Evolutionary conservation across 306 rosid genomes (phyloP).

Genomic region (Heteromeles arbutifolia): DNA sequence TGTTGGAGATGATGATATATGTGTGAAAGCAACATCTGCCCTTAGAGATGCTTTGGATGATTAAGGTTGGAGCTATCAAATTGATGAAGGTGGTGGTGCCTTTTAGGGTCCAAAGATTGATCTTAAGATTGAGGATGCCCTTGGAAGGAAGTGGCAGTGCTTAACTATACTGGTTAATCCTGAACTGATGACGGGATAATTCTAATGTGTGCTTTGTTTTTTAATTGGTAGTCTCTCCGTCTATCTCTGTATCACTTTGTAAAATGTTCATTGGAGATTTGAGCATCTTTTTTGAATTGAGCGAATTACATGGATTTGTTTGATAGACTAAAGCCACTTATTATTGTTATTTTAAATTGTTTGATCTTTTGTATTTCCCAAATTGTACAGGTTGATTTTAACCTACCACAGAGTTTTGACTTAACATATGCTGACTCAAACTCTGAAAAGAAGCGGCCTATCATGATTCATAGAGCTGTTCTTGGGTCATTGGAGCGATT

Average conservation of each 20-base stretch:
- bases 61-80: slow-evolving; percentile 82
- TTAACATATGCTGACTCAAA: slow-evolving; percentile 81
- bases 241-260: not conserved
- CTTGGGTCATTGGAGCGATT: slow-evolving; percentile 96
- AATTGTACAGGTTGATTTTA: slow-evolving; percentile 79
- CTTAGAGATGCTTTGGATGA: slow-evolving; percentile 84
- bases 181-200: slow-evolving; percentile 2
- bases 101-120: slow-evolving; percentile 98
- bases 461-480: slow-evolving; percentile 94
- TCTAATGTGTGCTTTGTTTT: not conserved
- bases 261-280: not conserved
- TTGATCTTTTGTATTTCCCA: not conserved
- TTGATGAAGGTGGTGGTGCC: slow-evolving; percentile 99
- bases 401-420: slow-evolving; percentile 86
- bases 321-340: too few relatives aligned
- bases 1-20: slow-evolving; percentile 81
- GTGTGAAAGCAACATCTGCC: slow-evolving; percentile 88
- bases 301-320: too few relatives aligned
- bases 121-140: slow-evolving; percentile 97
- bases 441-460: slow-evolving; percentile 76
- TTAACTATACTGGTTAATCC: slow-evolving; percentile 86
- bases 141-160: slow-evolving; percentile 99
- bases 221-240: not conserved
- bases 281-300: not conserved
- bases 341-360: not conserved